Evolutionary conservation across 306 rosid species (phyloP).

Genomic region (Prunus kanzakura): DNA sequence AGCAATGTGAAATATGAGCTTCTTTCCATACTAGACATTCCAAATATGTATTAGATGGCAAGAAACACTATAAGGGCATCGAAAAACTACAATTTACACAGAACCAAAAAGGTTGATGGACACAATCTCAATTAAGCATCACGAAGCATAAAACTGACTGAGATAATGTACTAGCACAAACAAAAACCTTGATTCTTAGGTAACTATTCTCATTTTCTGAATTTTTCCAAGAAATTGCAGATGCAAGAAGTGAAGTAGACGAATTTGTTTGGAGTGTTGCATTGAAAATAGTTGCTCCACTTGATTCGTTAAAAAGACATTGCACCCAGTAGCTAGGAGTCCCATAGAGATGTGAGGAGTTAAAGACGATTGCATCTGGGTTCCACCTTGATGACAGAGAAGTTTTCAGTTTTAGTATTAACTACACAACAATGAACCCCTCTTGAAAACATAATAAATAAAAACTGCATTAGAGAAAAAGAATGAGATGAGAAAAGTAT

Average conservation of each 20-base stretch:
- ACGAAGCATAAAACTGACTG: not conserved
- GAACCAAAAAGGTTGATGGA: not conserved
- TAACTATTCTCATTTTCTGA: conserved; percentile 24
- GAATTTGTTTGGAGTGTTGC: conserved; percentile 44
- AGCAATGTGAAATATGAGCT: not conserved
- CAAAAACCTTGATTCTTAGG: conserved; percentile 64
- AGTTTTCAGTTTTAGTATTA: conserved; percentile 25
- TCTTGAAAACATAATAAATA: not conserved
- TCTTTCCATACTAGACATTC: not conserved
- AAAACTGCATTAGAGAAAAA: not conserved
- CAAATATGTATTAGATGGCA: not conserved
- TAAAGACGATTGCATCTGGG: conserved; percentile 89
- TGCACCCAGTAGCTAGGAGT: conserved; percentile 98
- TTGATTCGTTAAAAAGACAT: conserved; percentile 56
- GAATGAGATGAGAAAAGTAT: conserved; percentile 5
- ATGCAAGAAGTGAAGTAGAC: conserved; percentile 43
- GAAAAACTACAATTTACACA: not conserved
- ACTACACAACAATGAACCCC: conserved; percentile 1
- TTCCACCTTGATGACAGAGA: conserved; percentile 60
- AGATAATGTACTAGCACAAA: not conserved
- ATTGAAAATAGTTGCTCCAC: conserved; percentile 75
- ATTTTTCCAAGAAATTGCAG: conserved; percentile 56
- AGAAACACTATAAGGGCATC: not conserved
- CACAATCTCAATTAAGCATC: not conserved
- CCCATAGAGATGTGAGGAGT: conserved; percentile 69